These are phyloP conservation scores for Oryza longistaminata DNA, from an alignment of 176 grass and related monocot genomes.

Conservation along the genomic window DNA sequence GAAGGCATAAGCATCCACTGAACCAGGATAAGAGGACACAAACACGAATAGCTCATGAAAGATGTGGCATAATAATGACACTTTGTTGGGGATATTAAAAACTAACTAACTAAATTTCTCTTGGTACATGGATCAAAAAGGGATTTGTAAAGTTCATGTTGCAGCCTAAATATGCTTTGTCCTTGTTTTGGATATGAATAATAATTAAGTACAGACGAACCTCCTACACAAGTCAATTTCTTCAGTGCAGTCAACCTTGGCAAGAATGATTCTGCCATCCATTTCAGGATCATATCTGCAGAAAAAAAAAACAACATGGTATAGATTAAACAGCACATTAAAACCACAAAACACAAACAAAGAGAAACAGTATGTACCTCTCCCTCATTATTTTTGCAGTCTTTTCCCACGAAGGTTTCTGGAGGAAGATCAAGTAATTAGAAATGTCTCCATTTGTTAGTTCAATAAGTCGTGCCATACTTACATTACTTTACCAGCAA, in stretches of 20 bases:
- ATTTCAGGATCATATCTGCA: slow-evolving; percentile 97
- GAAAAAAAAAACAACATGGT: slow-evolving; percentile 1
- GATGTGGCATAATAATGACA: background rate
- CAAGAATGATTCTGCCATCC: slow-evolving; percentile 85
- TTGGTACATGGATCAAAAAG: slow-evolving; percentile 9
- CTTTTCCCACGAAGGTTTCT: slow-evolving; percentile 99
- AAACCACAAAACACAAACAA: slow-evolving; percentile 24
- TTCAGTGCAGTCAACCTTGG: slow-evolving; percentile 85
- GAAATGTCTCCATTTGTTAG: slow-evolving; percentile 22
- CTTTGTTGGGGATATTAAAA: background rate
- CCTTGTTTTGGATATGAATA: background rate
- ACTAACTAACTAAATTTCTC: slow-evolving; percentile 9
- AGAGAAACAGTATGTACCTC: slow-evolving; percentile 53
- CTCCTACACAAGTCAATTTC: slow-evolving; percentile 82
- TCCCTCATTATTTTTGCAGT: slow-evolving; percentile 87
- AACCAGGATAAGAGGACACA: slow-evolving; percentile 2
- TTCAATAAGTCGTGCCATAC: slow-evolving; percentile 19
- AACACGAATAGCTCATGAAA: slow-evolving; percentile 6
- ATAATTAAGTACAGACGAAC: slow-evolving; percentile 38
- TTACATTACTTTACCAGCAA: slow-evolving; percentile 18
- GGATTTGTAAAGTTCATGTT: slow-evolving; percentile 12
- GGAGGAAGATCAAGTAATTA: slow-evolving; percentile 31
- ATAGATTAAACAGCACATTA: background rate
- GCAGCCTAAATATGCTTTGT: background rate
- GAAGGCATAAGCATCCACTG: slow-evolving; percentile 9